A percentile compares a stretch with the other conserved stretches of the same genome.
Conservation (phyloP, 2,329 filamentous ascomycete species). For the Pyrenochaeta sp. region DNA sequence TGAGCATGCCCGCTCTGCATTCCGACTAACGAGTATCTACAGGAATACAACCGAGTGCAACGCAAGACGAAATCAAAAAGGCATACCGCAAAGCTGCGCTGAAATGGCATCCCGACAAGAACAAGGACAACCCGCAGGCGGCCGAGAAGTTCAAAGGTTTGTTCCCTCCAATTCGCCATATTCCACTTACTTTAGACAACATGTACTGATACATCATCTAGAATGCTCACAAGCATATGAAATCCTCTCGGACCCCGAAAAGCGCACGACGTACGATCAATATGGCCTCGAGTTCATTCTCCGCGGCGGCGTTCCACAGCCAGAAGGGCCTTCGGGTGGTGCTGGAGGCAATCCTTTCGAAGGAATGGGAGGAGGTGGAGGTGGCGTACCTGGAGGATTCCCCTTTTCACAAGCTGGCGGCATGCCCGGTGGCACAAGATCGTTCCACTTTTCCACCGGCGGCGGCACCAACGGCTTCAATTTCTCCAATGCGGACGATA, state of each 20-base stretch:
- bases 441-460: slow-evolving; percentile 71
- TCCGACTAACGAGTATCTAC: slow-evolving; percentile 24
- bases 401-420: slow-evolving; percentile 64
- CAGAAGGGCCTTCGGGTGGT: slow-evolving; percentile 50
- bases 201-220: slow-evolving; percentile 31
- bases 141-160: slow-evolving; percentile 90
- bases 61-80: slow-evolving; percentile 96
- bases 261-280: slow-evolving; percentile 93
- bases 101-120: slow-evolving; percentile 97
- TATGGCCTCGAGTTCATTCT: slow-evolving; percentile 93
- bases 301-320: slow-evolving; percentile 75
- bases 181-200: neutral
- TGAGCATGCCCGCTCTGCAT: slow-evolving; percentile 4
- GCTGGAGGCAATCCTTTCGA: slow-evolving; percentile 56
- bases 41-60: slow-evolving; percentile 77
- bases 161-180: slow-evolving; percentile 15
- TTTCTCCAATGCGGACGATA: slow-evolving; percentile 83
- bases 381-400: too few species aligned
- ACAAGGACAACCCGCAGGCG: slow-evolving; percentile 86
- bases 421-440: slow-evolving; percentile 62
- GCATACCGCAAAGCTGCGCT: slow-evolving; percentile 89
- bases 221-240: slow-evolving; percentile 98
- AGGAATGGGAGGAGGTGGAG: slow-evolving; percentile 47
- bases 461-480: slow-evolving; percentile 71
- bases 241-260: slow-evolving; percentile 95